Percentiles rank a stretch among this genome's conserved stretches.
Evolutionary conservation across 768 basidiomycete species (phyloP).

Genomic region (Pleurotus ostreatus): DNA sequence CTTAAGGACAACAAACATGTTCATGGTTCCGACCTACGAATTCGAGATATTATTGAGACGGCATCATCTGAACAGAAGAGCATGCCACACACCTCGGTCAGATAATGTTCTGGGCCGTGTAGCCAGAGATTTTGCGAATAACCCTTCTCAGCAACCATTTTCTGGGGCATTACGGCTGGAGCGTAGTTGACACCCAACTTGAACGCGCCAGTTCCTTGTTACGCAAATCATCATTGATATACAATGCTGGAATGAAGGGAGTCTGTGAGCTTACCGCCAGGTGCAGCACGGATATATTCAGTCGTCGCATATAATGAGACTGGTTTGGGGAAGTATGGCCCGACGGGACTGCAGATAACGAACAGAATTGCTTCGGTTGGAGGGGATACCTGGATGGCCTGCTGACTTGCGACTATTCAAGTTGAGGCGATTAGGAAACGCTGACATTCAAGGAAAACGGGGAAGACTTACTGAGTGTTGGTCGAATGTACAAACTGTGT

Average conservation of each 20-base stretch:
- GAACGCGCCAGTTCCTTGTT: slow-evolving; percentile 74
- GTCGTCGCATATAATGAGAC: slow-evolving; percentile 85
- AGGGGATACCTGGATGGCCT: slow-evolving; percentile 65
- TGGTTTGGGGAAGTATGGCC: slow-evolving; percentile 87
- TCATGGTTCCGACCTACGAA: slow-evolving; percentile 82
- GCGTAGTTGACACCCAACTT: slow-evolving; percentile 91
- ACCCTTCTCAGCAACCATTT: slow-evolving; percentile 66
- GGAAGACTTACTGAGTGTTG: slow-evolving; percentile 52
- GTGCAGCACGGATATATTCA: slow-evolving; percentile 78
- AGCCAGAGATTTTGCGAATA: slow-evolving; percentile 92
- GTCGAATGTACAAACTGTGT: slow-evolving; percentile 89
- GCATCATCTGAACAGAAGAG: not conserved
- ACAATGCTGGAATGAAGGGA: too few species aligned
- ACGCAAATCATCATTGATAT: too few species aligned
- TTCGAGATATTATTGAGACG: slow-evolving; percentile 29
- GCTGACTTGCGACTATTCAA: slow-evolving; percentile 68
- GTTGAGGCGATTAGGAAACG: slow-evolving; percentile 1
- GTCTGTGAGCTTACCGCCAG: slow-evolving; percentile 55
- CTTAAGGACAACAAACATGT: slow-evolving; percentile 80
- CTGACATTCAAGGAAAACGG: not conserved
- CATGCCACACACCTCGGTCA: slow-evolving; percentile 39
- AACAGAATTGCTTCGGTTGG: slow-evolving; percentile 82
- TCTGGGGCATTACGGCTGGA: slow-evolving; percentile 83
- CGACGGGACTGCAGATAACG: slow-evolving; percentile 79
- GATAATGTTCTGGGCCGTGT: slow-evolving; percentile 61